These are phyloP conservation scores for Monosporozyma aquatica DNA, from an alignment of 805 yeast species.

Conservation along the genomic window DNA sequence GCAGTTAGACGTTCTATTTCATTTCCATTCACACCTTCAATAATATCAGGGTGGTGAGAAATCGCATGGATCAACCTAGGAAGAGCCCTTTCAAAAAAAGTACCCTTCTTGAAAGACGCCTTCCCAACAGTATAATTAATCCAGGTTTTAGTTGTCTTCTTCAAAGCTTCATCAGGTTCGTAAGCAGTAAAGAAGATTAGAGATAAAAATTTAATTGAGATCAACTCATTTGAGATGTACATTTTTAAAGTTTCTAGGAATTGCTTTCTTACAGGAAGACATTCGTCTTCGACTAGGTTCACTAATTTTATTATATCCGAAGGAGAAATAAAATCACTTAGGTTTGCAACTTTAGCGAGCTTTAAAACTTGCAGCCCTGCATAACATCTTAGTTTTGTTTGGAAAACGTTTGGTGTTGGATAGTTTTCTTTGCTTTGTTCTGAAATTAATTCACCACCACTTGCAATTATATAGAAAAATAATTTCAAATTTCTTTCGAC, in stretches of 20 bases:
- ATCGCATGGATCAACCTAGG: conserved; percentile 60
- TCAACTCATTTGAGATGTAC: conserved; percentile 39
- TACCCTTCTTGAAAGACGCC: conserved; percentile 31
- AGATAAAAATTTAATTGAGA: conserved; percentile 61
- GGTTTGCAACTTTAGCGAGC: conserved; percentile 47
- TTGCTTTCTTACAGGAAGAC: conserved; percentile 42
- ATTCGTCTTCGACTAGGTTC: conserved; percentile 59
- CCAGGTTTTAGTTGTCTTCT: conserved; percentile 56
- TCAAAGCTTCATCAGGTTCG: conserved; percentile 53
- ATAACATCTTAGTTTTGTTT: conserved; percentile 51
- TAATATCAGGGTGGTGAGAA: conserved; percentile 53
- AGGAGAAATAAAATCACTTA: conserved; percentile 45
- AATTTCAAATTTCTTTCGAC: conserved; percentile 61
- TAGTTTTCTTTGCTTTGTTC: conserved; percentile 32
- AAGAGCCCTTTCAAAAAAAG: conserved; percentile 56
- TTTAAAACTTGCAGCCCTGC: conserved; percentile 63
- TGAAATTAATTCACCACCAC: conserved; percentile 68
- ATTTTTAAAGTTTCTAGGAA: conserved; percentile 45
- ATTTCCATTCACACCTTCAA: conserved; percentile 41
- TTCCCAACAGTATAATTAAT: conserved; percentile 44
- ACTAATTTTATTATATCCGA: conserved; percentile 44
- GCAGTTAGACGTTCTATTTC: conserved; percentile 35
- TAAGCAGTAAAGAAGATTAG: conserved; percentile 64
- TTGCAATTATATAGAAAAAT: conserved; percentile 54
- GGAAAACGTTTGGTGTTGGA: conserved; percentile 57